phyloP scores from a whole-genome alignment of 352 stramenopile genomes.

The Phytophthora pinifolia region DNA sequence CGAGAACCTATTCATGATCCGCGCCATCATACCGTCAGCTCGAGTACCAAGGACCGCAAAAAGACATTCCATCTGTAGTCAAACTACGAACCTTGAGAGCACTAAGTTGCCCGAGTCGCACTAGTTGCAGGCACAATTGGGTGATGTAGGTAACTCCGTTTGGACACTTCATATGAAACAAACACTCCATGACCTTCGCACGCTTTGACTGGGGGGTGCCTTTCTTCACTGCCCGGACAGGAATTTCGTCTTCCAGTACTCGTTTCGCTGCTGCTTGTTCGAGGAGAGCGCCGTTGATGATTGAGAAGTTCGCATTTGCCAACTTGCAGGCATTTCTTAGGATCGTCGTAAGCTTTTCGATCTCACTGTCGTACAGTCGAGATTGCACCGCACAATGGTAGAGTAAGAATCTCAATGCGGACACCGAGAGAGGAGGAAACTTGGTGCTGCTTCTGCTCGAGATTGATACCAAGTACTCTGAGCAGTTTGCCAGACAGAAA shows the following conservation, averaged over 20 bases:
- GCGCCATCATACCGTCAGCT: slow-evolving; percentile 5
- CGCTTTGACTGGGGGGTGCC: slow-evolving; percentile 18
- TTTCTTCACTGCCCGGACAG: slow-evolving; percentile 21
- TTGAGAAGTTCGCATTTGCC: slow-evolving; percentile 29
- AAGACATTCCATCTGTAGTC: neutral
- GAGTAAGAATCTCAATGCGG: slow-evolving; percentile 39
- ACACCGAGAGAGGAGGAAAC: slow-evolving; percentile 34
- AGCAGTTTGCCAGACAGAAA: slow-evolving; percentile 47
- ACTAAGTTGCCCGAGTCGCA: slow-evolving; percentile 33
- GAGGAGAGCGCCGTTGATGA: slow-evolving; percentile 4
- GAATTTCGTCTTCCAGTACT: slow-evolving; percentile 34
- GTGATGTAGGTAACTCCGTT: slow-evolving; percentile 27
- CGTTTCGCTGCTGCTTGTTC: slow-evolving; percentile 17
- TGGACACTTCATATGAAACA: slow-evolving; percentile 33
- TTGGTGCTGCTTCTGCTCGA: slow-evolving; percentile 21
- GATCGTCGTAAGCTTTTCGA: slow-evolving; percentile 33
- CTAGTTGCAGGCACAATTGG: slow-evolving; percentile 38
- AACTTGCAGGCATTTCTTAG: slow-evolving; percentile 35
- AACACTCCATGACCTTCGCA: slow-evolving; percentile 34
- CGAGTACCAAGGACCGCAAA: neutral
- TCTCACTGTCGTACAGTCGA: slow-evolving; percentile 30
- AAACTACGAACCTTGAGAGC: slow-evolving; percentile 43
- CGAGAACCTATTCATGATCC: slow-evolving; percentile 22
- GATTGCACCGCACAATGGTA: slow-evolving; percentile 41
- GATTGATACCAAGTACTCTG: slow-evolving; percentile 39